Evolutionary conservation across 495 filamentous ascomycete genomes (phyloP).

Genomic region (Xylaria nigripes): DNA sequence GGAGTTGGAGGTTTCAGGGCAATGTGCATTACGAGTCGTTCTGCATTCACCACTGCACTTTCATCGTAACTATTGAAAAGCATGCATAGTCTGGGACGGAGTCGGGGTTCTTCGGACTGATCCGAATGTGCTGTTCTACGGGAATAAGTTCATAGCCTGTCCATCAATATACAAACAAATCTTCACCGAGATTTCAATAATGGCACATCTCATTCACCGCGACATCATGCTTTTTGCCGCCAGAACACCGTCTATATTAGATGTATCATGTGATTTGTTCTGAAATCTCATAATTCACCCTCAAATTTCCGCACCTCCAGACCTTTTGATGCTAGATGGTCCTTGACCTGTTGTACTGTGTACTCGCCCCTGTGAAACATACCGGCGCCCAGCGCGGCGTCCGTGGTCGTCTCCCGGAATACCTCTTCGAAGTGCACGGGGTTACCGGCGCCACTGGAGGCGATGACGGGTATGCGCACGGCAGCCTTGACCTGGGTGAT

Average conservation of each 20-base stretch:
- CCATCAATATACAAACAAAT: conserved; percentile 10
- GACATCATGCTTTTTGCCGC: background rate
- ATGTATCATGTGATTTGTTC: background rate
- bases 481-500: conserved; percentile 77
- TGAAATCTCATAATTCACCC: conserved; percentile 27
- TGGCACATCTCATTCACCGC: background rate
- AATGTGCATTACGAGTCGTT: background rate
- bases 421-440: conserved; percentile 88
- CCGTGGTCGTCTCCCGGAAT: conserved; percentile 73
- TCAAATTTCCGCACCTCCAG: conserved; percentile 73
- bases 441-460: conserved; percentile 85
- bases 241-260: conserved; percentile 5
- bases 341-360: conserved; percentile 91
- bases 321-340: conserved; percentile 59
- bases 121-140: conserved; percentile 2
- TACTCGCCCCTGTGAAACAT: conserved; percentile 98
- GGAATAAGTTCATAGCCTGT: conserved; percentile 1
- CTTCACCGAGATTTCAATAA: background rate
- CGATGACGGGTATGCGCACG: conserved; percentile 87
- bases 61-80: background rate
- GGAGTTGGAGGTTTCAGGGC: conserved; percentile 1
- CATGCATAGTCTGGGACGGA: background rate
- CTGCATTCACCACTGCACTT: background rate
- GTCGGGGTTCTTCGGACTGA: conserved; percentile 2
- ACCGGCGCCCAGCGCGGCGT: conserved; percentile 89